These are phyloP conservation scores for Asterionellopsis glacialis DNA, from an alignment of 108 stramenopile species.

Conservation along the genomic window DNA sequence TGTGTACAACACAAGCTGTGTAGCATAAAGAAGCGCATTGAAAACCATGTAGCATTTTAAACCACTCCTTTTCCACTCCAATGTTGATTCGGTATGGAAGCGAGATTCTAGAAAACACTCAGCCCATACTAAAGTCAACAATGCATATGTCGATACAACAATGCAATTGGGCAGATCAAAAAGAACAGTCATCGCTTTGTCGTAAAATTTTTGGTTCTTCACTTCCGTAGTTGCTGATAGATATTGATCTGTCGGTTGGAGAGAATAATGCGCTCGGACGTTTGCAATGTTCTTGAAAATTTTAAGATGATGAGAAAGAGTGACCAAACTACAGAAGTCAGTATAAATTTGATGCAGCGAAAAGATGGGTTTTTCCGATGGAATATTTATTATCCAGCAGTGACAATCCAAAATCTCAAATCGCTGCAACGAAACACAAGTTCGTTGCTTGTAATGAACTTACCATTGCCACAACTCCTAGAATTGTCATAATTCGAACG, in stretches of 20 bases:
- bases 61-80: slow-evolving; percentile 53
- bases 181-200: slow-evolving; percentile 72
- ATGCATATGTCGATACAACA: slow-evolving; percentile 77
- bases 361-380: too few species aligned
- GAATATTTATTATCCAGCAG: too few species aligned
- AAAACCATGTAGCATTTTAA: slow-evolving; percentile 77
- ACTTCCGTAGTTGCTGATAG: slow-evolving; percentile 7
- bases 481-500: slow-evolving; percentile 77
- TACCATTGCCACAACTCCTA: slow-evolving; percentile 73
- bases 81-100: slow-evolving; percentile 49
- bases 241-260: slow-evolving; percentile 22
- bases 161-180: slow-evolving; percentile 88
- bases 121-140: slow-evolving; percentile 82
- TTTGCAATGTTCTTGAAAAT: slow-evolving; percentile 75
- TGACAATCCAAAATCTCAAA: too few species aligned
- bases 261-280: slow-evolving; percentile 58
- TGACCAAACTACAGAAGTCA: too few species aligned
- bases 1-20: slow-evolving; percentile 73
- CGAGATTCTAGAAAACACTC: slow-evolving; percentile 78
- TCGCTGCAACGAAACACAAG: too few species aligned
- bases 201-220: slow-evolving; percentile 74
- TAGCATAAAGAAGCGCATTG: slow-evolving; percentile 68
- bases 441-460: too few species aligned
- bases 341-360: too few species aligned
- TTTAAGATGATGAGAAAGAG: too few species aligned